A percentile compares a stretch with the other conserved stretches of the same genome.
phyloP scores from a whole-genome alignment of 345 rosid genomes.

The Melaleuca quinquenervia region DNA sequence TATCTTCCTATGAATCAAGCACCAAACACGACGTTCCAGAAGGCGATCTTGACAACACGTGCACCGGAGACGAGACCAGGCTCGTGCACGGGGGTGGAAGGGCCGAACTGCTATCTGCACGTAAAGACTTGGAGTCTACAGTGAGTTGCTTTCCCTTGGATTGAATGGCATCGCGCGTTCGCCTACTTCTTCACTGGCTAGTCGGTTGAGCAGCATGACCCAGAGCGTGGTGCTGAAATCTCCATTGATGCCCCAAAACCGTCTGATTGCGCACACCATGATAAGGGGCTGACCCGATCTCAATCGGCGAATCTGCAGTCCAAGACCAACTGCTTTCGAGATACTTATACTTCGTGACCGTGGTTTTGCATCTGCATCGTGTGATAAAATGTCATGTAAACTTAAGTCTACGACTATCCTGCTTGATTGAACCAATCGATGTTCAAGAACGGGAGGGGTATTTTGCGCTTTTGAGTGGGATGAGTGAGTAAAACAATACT shows the following conservation, averaged over 20 bases:
- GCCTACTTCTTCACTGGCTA: not conserved
- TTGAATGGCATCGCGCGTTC: not conserved
- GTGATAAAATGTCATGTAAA: no score
- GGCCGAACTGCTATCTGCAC: conserved; percentile 25
- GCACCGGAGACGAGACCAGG: conserved; percentile 27
- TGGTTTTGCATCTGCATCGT: no score
- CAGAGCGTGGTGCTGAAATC: conserved; percentile 37
- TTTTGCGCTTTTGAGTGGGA: no score
- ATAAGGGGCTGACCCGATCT: not conserved
- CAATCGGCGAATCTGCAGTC: not conserved
- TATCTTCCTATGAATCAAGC: not conserved
- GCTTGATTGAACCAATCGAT: no score
- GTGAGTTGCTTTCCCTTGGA: not conserved
- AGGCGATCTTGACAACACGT: conserved; percentile 29
- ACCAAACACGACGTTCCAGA: conserved; percentile 23
- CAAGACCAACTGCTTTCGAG: no score
- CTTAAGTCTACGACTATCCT: no score
- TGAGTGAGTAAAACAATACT: no score
- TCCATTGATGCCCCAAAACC: conserved; percentile 41
- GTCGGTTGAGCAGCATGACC: no score
- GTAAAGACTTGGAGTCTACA: not conserved
- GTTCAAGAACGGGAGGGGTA: no score
- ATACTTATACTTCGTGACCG: no score
- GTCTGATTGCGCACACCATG: conserved; percentile 50
- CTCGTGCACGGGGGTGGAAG: conserved; percentile 62